Evolutionary conservation across 768 basidiomycete species (phyloP), one percentile per base, ranked within the genome.

Genomic region (Naganishia kalamii): DNA sequence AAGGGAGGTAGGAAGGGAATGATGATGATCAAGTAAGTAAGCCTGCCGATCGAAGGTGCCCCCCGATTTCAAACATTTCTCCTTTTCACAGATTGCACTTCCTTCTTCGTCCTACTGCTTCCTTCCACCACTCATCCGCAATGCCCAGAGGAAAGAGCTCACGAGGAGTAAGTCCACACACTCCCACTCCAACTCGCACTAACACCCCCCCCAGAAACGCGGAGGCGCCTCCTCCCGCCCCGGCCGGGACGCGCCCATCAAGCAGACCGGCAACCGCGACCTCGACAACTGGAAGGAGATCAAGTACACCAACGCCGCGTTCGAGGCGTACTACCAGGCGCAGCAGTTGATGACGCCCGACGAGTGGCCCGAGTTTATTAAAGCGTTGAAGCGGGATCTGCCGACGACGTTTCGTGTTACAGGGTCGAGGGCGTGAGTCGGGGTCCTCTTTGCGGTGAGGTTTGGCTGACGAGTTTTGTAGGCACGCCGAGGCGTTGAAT

Each of bases 381-480:
- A 84, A 5, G 76, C 83, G 0, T 75, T 94, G 63, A 83, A 84
- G 46, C 80, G 80, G 29, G 88, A 89, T 40, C 80, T 98, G 43
- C 96, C 96, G 3, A 94, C 91, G 0, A 96, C 93, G 0, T 99
- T 99, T 77, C 83, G 96, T 43, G 86, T 99, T 19, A 87, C 92
- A 0, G 90, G 92, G 0, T 90, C 87, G 69, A 82, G 91, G 75
- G 84, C 88, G 93, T 93, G 75, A 64, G 82, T 69, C n/a, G 40
- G 15, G 25, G 61, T 79, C 44, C 68, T 40, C 35, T 46, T n/a
- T 19, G 35, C 35, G 37, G 43, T 59, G 32, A 25, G 49, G 43
- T 41, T 29, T 13, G 12, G 27, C 60, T 63, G 41, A 67, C 8
- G 67, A 69, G n/a, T 68, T 23, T n/a, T 25, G n/a, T 29, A 50